Evolutionary conservation across 305 asterid genomes (phyloP), one percentile per base, ranked within the genome.

Genomic region (Solanum hybrid): DNA sequence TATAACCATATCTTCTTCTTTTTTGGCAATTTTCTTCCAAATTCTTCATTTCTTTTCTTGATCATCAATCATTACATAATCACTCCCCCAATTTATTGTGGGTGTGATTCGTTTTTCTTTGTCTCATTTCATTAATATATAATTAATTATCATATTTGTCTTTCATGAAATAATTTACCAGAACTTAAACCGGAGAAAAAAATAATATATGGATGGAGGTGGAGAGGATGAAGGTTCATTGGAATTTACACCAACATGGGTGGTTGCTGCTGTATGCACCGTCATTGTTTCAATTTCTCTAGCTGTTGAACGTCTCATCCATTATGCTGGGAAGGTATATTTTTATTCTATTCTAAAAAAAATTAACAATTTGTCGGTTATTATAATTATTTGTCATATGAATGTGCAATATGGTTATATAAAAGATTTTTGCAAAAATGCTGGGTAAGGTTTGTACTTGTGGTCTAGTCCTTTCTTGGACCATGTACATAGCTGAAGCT

Each of bases 161-260:
- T 83, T 45, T 10, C 29, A 83, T 41, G 27, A 83, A 45, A 83
- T 36, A 83, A 83, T 32, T 27, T 20, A 17, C 37, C 29, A 29
- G 0, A 78, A 78, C 37, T 78, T 33, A 76, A 20, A 78, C 29
- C 0, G 1, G 0, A 81, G 11, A 82, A 26, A 7, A 7, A 37
- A 17, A 26, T 41, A 15, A 10, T 83, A 78, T 90, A 96, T 97
- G 99, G 11, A 91, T 24, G 98, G 93, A 32, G 96, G 96, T 41
- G 98, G 93, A 80, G 97, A 89, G 89, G 98, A 89, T 86, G 96
- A 13, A 83, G 73, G 89, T 39, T 29, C 96, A 89, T 91, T 97
- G 93, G 99, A 96, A 95, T 96, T 39, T 91, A 96, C 99, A 39
- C 99, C 99, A 51, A 97, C 99, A 87, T 97, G 99, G 99, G 97